phyloP scores from a whole-genome alignment of 148 eudicot genomes.

The Rhododendron mucronatum region DNA sequence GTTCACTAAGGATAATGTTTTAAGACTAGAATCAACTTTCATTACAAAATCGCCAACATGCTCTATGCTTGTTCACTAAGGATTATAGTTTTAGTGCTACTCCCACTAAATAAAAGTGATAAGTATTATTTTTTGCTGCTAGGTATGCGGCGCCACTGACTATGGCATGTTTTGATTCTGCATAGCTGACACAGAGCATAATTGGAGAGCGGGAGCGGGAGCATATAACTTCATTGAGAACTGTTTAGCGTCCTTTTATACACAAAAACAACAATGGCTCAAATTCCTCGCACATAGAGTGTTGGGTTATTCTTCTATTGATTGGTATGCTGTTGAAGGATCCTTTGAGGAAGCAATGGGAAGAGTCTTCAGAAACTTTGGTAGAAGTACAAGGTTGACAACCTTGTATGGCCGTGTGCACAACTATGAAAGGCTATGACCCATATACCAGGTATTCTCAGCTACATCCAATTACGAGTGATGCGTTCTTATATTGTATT shows the following conservation, averaged over 20 bases:
- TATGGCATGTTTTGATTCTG: slow-evolving; percentile 38
- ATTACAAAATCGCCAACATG: background rate
- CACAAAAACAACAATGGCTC: slow-evolving; percentile 90
- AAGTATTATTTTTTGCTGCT: background rate
- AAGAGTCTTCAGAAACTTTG: slow-evolving; percentile 41
- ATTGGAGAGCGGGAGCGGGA: slow-evolving; percentile 87
- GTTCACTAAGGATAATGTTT: too few species aligned
- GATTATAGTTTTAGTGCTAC: background rate
- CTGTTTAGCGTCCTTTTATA: slow-evolving; percentile 78
- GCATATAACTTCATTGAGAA: slow-evolving; percentile 72
- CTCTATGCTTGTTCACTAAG: too few species aligned
- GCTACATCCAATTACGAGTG: background rate
- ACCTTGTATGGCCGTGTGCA: too few species aligned
- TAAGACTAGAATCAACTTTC: background rate
- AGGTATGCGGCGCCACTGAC: slow-evolving; percentile 55
- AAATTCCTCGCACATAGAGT: slow-evolving; percentile 89
- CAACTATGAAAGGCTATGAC: too few species aligned
- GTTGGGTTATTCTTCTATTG: slow-evolving; percentile 66
- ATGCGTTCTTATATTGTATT: background rate
- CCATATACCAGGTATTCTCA: too few species aligned
- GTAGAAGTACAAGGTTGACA: too few species aligned
- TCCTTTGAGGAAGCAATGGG: slow-evolving; percentile 94
- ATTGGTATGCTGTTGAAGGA: slow-evolving; percentile 46
- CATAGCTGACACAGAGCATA: slow-evolving; percentile 79
- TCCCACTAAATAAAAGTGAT: background rate